Conservation (phyloP, 495 filamentous ascomycete species). For the Neurospora terricola region DNA sequence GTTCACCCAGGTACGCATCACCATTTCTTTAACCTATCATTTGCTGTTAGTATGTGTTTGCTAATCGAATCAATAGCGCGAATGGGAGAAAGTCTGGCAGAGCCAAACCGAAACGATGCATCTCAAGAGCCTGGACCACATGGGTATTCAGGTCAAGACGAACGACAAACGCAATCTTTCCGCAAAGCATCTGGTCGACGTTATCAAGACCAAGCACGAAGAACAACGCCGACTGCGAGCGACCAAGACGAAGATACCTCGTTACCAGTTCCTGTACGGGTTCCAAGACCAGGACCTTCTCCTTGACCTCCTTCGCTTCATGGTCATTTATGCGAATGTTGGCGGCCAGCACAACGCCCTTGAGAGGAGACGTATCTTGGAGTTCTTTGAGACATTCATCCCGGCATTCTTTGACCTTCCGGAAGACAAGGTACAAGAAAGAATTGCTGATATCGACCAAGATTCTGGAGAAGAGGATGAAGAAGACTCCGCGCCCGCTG, state of each 20-base stretch:
- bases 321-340: constrained; percentile 64
- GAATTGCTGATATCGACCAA: constrained; percentile 59
- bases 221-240: constrained; percentile 62
- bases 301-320: constrained; percentile 67
- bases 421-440: constrained; percentile 62
- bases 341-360: constrained; percentile 53
- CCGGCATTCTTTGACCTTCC: constrained; percentile 82
- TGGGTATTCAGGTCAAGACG: constrained; percentile 73
- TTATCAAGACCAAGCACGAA: constrained; percentile 80
- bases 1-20: constrained; percentile 51
- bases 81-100: constrained; percentile 99
- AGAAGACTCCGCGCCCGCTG: constrained; percentile 47
- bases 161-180: constrained; percentile 85
- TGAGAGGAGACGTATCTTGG: constrained; percentile 66
- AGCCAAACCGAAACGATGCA: constrained; percentile 85
- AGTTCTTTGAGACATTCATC: constrained; percentile 83
- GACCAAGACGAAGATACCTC: constrained; percentile 46
- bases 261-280: constrained; percentile 61
- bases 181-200: constrained; percentile 71
- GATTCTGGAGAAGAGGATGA: constrained; percentile 58
- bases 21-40: neutral
- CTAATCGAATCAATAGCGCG: constrained; percentile 47
- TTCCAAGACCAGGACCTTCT: constrained; percentile 73
- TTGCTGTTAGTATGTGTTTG: neutral
- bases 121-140: constrained; percentile 92